These are phyloP conservation scores for Cryptosporidium canis DNA, from an alignment of 169 alveolate species.

Conservation along the genomic window DNA sequence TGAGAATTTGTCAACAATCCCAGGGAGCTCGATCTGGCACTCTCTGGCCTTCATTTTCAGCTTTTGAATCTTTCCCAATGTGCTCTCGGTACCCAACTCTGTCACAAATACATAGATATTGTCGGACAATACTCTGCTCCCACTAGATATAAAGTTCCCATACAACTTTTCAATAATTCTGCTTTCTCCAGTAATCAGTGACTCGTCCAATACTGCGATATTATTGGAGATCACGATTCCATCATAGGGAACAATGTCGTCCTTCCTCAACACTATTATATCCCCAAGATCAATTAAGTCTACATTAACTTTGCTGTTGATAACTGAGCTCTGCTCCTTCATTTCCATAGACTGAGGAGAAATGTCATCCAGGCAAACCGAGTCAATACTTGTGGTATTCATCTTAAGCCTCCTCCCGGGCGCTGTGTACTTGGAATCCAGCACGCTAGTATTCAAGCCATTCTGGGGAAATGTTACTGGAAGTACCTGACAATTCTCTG, in stretches of 20 bases:
- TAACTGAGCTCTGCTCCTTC: constrained; percentile 31
- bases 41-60: constrained; percentile 41
- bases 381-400: constrained; percentile 16
- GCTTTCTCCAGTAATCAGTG: constrained; percentile 62
- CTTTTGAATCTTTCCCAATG: constrained; percentile 53
- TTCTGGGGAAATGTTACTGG: not conserved
- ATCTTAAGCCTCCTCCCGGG: not conserved
- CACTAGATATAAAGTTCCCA: constrained; percentile 52
- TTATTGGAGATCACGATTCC: constrained; percentile 46
- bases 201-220: constrained; percentile 29
- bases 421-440: not conserved
- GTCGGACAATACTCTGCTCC: constrained; percentile 21
- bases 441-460: not conserved
- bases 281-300: constrained; percentile 61
- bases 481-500: not conserved
- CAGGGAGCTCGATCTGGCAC: constrained; percentile 17
- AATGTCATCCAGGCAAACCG: not conserved
- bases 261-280: not conserved
- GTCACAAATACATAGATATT: constrained; percentile 9
- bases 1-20: constrained; percentile 37
- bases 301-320: constrained; percentile 2
- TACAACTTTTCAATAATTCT: constrained; percentile 53
- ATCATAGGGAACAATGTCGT: constrained; percentile 68
- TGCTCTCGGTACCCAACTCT: constrained; percentile 57
- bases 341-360: constrained; percentile 47